Conservation (phyloP, 768 basidiomycete species). For the Mycena venus region DNA sequence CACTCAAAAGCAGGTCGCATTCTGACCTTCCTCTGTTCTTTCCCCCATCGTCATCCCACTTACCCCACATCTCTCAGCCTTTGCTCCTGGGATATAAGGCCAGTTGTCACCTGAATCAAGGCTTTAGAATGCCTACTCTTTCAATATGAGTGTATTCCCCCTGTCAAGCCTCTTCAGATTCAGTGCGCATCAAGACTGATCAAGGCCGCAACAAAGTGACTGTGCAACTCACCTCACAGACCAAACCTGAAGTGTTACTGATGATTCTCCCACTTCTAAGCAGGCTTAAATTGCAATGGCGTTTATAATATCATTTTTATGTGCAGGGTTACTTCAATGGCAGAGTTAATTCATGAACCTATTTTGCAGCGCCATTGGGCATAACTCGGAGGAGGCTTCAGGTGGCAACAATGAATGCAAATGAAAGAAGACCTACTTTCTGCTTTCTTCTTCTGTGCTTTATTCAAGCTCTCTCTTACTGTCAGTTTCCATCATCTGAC, state of each 20-base stretch:
- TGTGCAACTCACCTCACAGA: too few relatives aligned
- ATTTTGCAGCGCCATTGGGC: neutral
- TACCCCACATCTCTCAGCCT: too few relatives aligned
- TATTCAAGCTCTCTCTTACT: too few relatives aligned
- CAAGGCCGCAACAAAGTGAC: neutral
- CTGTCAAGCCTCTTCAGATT: neutral
- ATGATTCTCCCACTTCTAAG: neutral
- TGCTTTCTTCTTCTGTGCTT: neutral
- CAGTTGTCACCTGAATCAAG: neutral
- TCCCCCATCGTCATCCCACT: too few relatives aligned
- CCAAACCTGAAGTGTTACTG: neutral
- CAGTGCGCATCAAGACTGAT: too few relatives aligned
- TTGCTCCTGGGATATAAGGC: too few relatives aligned
- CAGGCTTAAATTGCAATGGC: neutral
- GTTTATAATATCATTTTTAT: too few relatives aligned
- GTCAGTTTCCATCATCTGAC: too few relatives aligned
- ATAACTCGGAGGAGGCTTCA: neutral
- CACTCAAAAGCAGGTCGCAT: neutral
- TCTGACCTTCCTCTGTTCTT: neutral
- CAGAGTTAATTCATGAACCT: too few relatives aligned
- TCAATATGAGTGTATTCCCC: neutral
- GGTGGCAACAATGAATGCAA: too few relatives aligned
- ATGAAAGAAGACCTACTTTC: neutral
- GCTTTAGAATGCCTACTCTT: neutral
- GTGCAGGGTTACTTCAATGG: too few relatives aligned